Conservation (phyloP, 2,329 filamentous ascomycete species). For the Aureobasidium uvarum region DNA sequence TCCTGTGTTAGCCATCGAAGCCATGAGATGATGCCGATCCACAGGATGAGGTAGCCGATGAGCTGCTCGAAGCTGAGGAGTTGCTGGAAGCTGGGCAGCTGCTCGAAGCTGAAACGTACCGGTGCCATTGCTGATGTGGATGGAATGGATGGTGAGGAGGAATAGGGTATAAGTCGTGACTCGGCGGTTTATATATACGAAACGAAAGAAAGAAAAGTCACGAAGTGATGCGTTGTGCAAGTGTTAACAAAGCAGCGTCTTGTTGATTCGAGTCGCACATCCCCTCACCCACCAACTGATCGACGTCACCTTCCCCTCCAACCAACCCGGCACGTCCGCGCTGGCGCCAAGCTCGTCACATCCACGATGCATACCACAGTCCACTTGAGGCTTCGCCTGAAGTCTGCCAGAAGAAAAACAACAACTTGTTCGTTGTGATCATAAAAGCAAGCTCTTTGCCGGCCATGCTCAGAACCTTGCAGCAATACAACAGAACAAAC, state of each 20-base stretch:
- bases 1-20: constrained; percentile 6
- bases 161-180: background rate
- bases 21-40: background rate
- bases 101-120: constrained; percentile 15
- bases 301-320: constrained; percentile 17
- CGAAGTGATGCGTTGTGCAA: constrained; percentile 4
- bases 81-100: constrained; percentile 12
- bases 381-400: background rate
- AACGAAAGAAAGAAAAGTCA: background rate
- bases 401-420: background rate
- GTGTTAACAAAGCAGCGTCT: background rate
- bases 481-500: background rate
- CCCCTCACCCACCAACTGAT: constrained; percentile 10
- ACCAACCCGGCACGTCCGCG: background rate
- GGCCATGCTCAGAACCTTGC: background rate
- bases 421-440: background rate
- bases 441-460: background rate
- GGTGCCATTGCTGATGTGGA: constrained; percentile 17
- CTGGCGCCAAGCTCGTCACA: background rate
- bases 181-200: constrained; percentile 1
- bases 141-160: background rate
- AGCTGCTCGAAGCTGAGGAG: constrained; percentile 7
- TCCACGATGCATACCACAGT: background rate
- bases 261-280: constrained; percentile 7
- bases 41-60: constrained; percentile 16